Evolutionary conservation across 148 eudicot species (phyloP).

Genomic region (Agrostemma githago): DNA sequence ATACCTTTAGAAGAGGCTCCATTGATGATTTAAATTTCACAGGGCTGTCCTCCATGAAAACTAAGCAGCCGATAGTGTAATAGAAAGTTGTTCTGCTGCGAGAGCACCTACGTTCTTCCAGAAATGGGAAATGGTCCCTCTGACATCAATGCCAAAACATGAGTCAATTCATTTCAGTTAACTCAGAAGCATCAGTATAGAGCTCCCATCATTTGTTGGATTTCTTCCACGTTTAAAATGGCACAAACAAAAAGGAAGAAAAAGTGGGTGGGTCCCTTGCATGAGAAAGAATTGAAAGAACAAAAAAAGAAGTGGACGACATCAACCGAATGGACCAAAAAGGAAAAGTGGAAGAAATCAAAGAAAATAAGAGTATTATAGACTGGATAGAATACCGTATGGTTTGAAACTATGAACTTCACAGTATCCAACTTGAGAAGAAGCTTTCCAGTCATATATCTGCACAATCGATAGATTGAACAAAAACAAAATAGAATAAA

Average conservation of each 20-base stretch:
- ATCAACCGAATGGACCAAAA: too few species aligned
- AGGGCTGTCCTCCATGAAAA: slow-evolving; percentile 80
- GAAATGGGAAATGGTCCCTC: slow-evolving; percentile 82
- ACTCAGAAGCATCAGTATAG: slow-evolving; percentile 7
- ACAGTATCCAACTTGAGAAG: slow-evolving; percentile 83
- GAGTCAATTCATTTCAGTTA: slow-evolving; percentile 2
- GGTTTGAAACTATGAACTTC: slow-evolving; percentile 74
- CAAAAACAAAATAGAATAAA: neutral
- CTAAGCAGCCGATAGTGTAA: slow-evolving; percentile 71
- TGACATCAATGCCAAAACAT: slow-evolving; percentile 26
- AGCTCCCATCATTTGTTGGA: too few species aligned
- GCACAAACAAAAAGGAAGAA: too few species aligned
- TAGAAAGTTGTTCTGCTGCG: slow-evolving; percentile 91
- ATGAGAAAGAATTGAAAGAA: too few species aligned
- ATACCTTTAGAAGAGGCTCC: slow-evolving; percentile 77
- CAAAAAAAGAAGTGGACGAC: too few species aligned
- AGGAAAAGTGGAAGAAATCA: too few species aligned
- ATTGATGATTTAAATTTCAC: slow-evolving; percentile 74
- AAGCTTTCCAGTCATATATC: slow-evolving; percentile 92
- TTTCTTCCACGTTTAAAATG: too few species aligned
- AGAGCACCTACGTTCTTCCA: slow-evolving; percentile 70
- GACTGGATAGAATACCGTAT: slow-evolving; percentile 46
- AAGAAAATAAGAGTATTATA: neutral
- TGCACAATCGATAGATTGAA: slow-evolving; percentile 24
- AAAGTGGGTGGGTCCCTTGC: too few species aligned